Evolutionary conservation across 108 stramenopile species (phyloP).

Genomic region (Schizochytrium sp.): DNA sequence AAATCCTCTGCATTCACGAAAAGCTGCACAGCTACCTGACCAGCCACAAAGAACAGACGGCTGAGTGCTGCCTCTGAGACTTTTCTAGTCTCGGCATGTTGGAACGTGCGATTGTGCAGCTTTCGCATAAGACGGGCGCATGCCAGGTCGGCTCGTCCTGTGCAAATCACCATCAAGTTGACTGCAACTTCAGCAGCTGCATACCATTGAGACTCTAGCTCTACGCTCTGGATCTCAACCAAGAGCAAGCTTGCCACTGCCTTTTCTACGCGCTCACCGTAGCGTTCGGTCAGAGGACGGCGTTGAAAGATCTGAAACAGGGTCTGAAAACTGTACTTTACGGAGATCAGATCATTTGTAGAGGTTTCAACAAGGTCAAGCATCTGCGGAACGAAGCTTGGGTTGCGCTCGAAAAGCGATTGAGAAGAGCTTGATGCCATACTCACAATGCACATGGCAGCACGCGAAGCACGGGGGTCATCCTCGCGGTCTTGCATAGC

Average conservation of each 20-base stretch:
- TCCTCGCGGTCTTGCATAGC: conserved; percentile 85
- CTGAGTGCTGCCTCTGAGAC: conserved; percentile 80
- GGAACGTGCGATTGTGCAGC: conserved; percentile 22
- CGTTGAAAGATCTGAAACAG: neutral
- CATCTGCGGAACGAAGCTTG: conserved; percentile 61
- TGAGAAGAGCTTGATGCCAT: conserved; percentile 91
- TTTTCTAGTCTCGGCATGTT: neutral
- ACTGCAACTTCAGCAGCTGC: conserved; percentile 66
- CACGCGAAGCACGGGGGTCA: conserved; percentile 63
- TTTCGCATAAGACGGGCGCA: conserved; percentile 7
- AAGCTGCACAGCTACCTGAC: conserved; percentile 90
- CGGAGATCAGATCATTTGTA: neutral
- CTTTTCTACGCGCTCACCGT: neutral
- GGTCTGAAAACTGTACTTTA: conserved; percentile 3
- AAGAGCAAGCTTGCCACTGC: neutral
- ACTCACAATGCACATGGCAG: conserved; percentile 85
- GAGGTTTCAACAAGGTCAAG: neutral
- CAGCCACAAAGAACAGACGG: conserved; percentile 93
- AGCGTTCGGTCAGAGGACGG: neutral
- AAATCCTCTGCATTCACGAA: conserved; percentile 91
- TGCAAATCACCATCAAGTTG: conserved; percentile 59
- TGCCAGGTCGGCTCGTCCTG: conserved; percentile 64
- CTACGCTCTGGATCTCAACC: neutral
- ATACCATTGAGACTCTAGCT: conserved; percentile 17
- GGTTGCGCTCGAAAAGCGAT: conserved; percentile 84